Evolutionary conservation across 805 yeast genomes (phyloP), one percentile per base, ranked within the genome.

Genomic region (Kluyveromyces aestuarii): DNA sequence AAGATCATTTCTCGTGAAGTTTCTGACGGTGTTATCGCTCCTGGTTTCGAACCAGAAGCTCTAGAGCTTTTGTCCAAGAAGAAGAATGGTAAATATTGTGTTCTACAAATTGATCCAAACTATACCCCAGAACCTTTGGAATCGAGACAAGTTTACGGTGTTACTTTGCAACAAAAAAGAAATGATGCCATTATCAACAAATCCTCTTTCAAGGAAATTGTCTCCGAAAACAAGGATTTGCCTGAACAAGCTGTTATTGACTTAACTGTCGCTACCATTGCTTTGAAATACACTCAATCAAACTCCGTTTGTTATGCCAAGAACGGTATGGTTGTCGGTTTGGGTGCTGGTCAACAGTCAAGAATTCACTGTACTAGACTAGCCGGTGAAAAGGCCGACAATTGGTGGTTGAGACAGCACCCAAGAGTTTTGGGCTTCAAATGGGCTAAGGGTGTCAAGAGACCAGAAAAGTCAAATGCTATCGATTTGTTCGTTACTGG

Each of bases 401-500:
- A 90, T 80, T 93, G 98, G 98, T 93, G 99, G 99, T 79, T 93
- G 65, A 85, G 99, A 77, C 98, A 93, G 72, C 99, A 93, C 72
- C 98, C 98, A 58, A 81, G 75, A 67, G 98, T 93, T 8, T 73
- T 93, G 51, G 93, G 73, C 21, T 85, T 93, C 80, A 80, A 91
- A 73, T 93, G 98, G 98, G 95, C 96, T 55, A 88, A 88, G 75
- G 98, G 98, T 64, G 85, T 85, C 58, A 93, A 93, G 80, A 87
- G 96, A 75, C 97, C 98, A 55, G 99, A 93, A 68, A 93, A 93
- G 80, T 85, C 96, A 46, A 93, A 93, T 67, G 99, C 97, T 48
- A 93, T 93, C 69, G 99, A 93, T 70, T 76, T 93, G 68, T 93
- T 67, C 65, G 98, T 93, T 42, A 81, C 96, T 19, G 80, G 82